Evolutionary conservation across 2,329 filamentous ascomycete species (phyloP), one percentile per base, ranked within the genome.

Genomic region (Zymoseptoria brevis): DNA sequence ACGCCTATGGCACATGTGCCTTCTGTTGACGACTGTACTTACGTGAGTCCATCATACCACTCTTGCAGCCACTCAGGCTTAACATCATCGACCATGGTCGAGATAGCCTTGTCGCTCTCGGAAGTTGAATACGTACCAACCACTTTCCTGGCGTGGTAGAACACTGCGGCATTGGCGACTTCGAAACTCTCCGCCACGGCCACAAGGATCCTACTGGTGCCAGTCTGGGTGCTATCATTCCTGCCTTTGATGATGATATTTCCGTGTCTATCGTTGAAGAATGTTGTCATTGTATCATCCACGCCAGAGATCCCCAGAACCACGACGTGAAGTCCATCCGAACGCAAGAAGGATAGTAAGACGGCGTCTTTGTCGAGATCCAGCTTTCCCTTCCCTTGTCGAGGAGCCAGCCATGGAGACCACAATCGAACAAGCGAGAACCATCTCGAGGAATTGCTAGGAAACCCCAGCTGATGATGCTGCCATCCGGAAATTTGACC

Each of bases 321-420:
- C 1, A 92, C 89, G 5, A 96, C 75, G 71, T 90, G 87, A 21
- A 85, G 80, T 0, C 93, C 92, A 64, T 87, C 79, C 0, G 77
- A 73, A 22, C 84, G 86, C 21, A 96, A 76, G 66, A 96, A 96
- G 0, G 89, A 89, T 60, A 87, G 85, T 19, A 96, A 71, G 1
- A 96, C 75, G 1, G 85, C 90, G 68, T 95, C 89, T 66, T 91
- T 89, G 61, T 90, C 87, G 4, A 92, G 77, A 4, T 77, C 75
- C 58, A 96, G 88, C 0, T 76, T 76, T 0, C 77, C 74, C 62
- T 82, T 85, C 11, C 92, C 92, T 71, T 96, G 92, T 48, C 90
- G 80, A n/a, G 93, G 93, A 7, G 88, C 90, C 9, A 96, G 77
- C 93, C 93, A 97, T 1, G 91, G 87, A 35, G 81, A 82, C 84